A percentile compares a stretch with the other conserved stretches of the same genome.
These are phyloP conservation scores for Turritis glabra DNA, from an alignment of 345 rosid genomes.

Conservation along the genomic window DNA sequence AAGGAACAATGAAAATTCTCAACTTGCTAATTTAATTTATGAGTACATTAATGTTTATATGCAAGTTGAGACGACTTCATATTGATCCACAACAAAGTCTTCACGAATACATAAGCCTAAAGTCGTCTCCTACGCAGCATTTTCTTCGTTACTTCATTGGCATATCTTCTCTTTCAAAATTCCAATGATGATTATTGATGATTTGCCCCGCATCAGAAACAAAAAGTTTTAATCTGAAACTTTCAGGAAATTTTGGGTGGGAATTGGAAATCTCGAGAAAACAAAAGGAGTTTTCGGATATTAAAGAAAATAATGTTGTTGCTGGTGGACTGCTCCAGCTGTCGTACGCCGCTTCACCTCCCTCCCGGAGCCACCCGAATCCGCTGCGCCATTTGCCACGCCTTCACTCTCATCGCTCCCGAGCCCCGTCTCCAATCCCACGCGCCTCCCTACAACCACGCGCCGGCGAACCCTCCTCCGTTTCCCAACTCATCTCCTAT, in stretches of 20 bases:
- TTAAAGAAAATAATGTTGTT: slow-evolving; percentile 30
- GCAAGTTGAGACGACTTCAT: slow-evolving; percentile 8
- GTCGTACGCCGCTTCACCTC: slow-evolving; percentile 66
- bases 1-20: not conserved
- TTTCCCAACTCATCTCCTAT: slow-evolving; percentile 7
- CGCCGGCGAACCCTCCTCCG: slow-evolving; percentile 28
- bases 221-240: not conserved
- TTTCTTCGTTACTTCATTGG: not conserved
- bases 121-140: not conserved
- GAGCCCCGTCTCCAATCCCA: slow-evolving; percentile 35
- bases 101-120: not conserved
- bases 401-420: slow-evolving; percentile 62
- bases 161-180: not conserved
- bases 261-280: not conserved
- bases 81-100: not conserved
- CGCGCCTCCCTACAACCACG: not conserved
- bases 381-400: slow-evolving; percentile 75
- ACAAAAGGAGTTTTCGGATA: not conserved
- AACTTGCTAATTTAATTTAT: not conserved
- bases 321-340: slow-evolving; percentile 71
- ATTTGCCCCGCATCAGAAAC: not conserved
- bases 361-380: slow-evolving; percentile 68
- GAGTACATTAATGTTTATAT: not conserved
- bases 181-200: not conserved
- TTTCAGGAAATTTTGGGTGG: not conserved